Base-by-base conservation (phyloP, 108 stramenopile genomes). In the Fistulifera solaris region DNA sequence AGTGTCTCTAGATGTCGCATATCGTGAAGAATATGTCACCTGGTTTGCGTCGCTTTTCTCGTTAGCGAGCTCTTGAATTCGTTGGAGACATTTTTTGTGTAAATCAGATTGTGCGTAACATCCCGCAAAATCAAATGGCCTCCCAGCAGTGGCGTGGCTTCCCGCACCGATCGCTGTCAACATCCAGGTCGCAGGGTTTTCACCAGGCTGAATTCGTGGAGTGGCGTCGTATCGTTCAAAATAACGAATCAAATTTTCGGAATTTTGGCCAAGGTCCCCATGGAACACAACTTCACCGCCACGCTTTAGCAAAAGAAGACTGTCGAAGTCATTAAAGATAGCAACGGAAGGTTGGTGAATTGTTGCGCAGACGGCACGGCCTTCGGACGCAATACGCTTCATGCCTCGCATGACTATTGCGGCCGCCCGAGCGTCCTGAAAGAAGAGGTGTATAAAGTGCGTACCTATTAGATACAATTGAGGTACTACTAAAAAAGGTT, bases 301-400 rank as follows among this genome's bases (percentile, higher is more conserved):
- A 28, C 80, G 70, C 61, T 82, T 83, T 22, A 92, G 62, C 0
- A 92, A 51, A 14, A 93, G 77, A 28, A 92, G 65, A 17, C 50
- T 54, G 53, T 89, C 83, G 65, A 89, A 87, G 3, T 59, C 62
- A 54, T 74, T 79, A 65, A 89, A 93, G 42, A 93, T 83, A 12
- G 80, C 80, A 17, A 78, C 59, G 13, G 81, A 85, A 11, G 91
- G 91, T 66, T 93, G 91, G 50, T 93, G 91, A 38, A 93, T 85
- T 10, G 91, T 93, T 17, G 77, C 80, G 27, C 81, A 72, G 22
- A 93, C 78, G 26, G 77, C 28, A 41, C 81, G 71, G 13, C 85
- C 85, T 10, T 70, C 48, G 38, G 68, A 55, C 2, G 83, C 75
- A 58, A 85, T 80, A 23, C 80, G 67, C 26, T 72, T 65, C 45